Percentiles rank a stretch among this genome's conserved stretches.
Conservation (phyloP, 192 early-diverging fungal species). For the Helicostylum pulchrum region DNA sequence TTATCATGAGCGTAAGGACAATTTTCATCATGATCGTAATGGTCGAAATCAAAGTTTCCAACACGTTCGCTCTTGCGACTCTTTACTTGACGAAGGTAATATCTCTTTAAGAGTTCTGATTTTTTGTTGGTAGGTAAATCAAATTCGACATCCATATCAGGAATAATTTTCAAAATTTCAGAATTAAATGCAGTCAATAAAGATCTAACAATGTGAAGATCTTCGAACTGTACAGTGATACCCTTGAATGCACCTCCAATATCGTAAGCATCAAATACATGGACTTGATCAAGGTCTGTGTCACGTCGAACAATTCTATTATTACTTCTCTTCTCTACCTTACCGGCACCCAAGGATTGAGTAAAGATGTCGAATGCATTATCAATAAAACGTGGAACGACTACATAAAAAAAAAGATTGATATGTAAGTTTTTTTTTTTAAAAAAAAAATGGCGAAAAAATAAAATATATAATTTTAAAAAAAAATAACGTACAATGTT, state of each 20-base stretch:
- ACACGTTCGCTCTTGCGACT: neutral
- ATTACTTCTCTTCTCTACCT: conserved; percentile 3
- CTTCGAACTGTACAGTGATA: conserved; percentile 11
- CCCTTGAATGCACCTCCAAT: conserved; percentile 14
- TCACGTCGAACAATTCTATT: conserved; percentile 17
- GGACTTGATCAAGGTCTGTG: conserved; percentile 7
- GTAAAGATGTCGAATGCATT: conserved; percentile 8
- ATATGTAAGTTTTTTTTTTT: neutral
- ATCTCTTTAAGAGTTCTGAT: conserved; percentile 4
- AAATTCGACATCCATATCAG: conserved; percentile 24
- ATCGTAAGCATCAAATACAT: conserved; percentile 22
- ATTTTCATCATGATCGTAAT: neutral
- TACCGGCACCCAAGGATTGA: conserved; percentile 4
- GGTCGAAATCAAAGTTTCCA: conserved; percentile 8
- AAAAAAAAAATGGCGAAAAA: too few species aligned
- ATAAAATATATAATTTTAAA: too few species aligned
- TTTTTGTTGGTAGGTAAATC: conserved; percentile 13
- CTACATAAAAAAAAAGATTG: conserved; percentile 7
- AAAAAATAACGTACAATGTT: conserved; percentile 17
- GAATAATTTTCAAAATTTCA: conserved; percentile 20
- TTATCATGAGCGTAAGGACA: conserved; percentile 7
- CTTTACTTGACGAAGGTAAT: conserved; percentile 10
- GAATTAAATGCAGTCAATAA: conserved; percentile 8
- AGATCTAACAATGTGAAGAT: conserved; percentile 2
- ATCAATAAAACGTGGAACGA: conserved; percentile 20